phyloP scores from a whole-genome alignment of 371 early-diverging fungal genomes.

The Apophysomyces trapeziformis region DNA sequence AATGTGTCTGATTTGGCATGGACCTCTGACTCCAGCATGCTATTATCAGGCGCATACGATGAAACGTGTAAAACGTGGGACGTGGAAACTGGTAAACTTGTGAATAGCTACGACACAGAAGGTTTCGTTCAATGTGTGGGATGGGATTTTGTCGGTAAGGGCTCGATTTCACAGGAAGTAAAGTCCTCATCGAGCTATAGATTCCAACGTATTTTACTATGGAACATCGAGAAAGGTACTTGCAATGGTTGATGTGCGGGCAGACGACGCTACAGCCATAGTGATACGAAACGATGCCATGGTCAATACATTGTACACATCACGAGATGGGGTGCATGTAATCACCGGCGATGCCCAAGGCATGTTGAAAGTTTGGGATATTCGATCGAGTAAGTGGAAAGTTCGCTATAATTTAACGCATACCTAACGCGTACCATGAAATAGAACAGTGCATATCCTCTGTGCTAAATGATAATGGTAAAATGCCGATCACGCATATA shows the following conservation, averaged over 20 bases:
- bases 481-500: constrained; percentile 83
- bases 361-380: constrained; percentile 83
- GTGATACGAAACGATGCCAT: constrained; percentile 74
- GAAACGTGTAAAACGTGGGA: constrained; percentile 89
- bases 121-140: constrained; percentile 89
- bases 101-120: constrained; percentile 70
- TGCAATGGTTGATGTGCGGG: constrained; percentile 71
- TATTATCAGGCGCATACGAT: constrained; percentile 84
- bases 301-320: constrained; percentile 81
- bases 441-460: constrained; percentile 61
- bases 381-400: constrained; percentile 66
- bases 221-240: constrained; percentile 83
- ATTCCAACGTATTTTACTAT: constrained; percentile 74
- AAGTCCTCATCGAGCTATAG: constrained; percentile 33
- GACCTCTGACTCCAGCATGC: constrained; percentile 71
- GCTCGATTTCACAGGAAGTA: not conserved
- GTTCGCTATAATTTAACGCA: not conserved
- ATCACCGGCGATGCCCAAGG: constrained; percentile 84
- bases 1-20: constrained; percentile 85
- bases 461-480: constrained; percentile 65
- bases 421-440: too few relatives aligned
- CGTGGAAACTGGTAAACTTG: constrained; percentile 68
- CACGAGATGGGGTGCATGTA: constrained; percentile 74
- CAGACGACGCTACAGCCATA: constrained; percentile 35
- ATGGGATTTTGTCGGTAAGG: constrained; percentile 73